A percentile compares a stretch with the other conserved stretches of the same genome.
Conservation (phyloP, 306 rosid species). For the Purshia tridentata region DNA sequence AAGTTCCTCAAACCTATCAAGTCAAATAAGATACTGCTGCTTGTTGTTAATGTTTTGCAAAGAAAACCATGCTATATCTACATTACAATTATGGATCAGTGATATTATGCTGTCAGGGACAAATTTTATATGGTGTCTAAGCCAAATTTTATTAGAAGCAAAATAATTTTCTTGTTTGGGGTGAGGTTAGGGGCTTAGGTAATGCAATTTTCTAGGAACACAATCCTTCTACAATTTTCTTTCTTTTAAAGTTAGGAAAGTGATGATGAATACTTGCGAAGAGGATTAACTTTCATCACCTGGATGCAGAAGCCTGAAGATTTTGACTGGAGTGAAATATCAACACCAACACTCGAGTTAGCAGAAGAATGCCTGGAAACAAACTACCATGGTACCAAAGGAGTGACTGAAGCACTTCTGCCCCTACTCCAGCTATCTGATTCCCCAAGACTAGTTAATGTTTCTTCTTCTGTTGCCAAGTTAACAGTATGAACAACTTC, state of each 20-base stretch:
- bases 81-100: too few species aligned
- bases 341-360: slow-evolving; percentile 15
- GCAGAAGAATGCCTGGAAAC: slow-evolving; percentile 35
- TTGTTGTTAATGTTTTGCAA: too few species aligned
- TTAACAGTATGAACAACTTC: not conserved
- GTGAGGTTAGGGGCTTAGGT: not conserved
- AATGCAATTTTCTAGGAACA: not conserved
- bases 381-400: slow-evolving; percentile 49
- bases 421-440: slow-evolving; percentile 45
- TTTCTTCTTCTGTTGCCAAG: slow-evolving; percentile 21
- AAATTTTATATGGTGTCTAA: too few species aligned
- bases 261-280: not conserved
- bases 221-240: not conserved
- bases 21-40: not conserved
- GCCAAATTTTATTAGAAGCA: not conserved
- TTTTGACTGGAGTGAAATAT: slow-evolving; percentile 37
- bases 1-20: too few species aligned
- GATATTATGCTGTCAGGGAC: too few species aligned
- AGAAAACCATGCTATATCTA: too few species aligned
- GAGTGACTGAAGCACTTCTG: slow-evolving; percentile 28
- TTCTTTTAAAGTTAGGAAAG: not conserved
- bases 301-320: not conserved
- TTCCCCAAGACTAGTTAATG: slow-evolving; percentile 48
- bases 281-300: not conserved
- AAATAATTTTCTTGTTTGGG: slow-evolving; percentile 2